Conservation (phyloP, 148 eudicot species). For the Dianthus caryophyllus region DNA sequence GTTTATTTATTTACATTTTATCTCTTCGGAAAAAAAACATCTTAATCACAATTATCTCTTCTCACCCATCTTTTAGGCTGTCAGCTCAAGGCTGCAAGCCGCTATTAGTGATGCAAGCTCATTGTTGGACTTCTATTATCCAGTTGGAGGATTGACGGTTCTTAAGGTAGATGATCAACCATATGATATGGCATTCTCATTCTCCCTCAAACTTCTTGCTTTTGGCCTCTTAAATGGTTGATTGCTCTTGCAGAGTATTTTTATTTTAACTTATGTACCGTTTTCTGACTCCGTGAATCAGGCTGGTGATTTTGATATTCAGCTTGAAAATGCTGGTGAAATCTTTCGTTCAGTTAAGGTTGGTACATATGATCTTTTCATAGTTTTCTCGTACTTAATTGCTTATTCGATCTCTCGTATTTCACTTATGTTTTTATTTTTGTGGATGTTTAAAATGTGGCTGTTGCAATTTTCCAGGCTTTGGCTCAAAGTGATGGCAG, state of each 20-base stretch:
- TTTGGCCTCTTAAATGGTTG: not conserved
- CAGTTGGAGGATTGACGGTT: conserved; percentile 61
- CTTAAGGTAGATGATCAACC: conserved; percentile 55
- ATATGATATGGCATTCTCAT: not conserved
- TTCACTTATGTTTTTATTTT: not conserved
- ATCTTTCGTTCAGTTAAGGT: conserved; percentile 82
- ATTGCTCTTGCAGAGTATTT: not conserved
- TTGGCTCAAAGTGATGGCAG: conserved; percentile 97
- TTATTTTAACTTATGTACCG: not conserved
- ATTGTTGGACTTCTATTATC: conserved; percentile 63
- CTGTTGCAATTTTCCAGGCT: conserved; percentile 40
- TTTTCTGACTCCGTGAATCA: conserved; percentile 32
- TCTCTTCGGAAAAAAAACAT: not conserved
- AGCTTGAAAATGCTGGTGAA: conserved; percentile 56
- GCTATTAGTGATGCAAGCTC: conserved; percentile 46
- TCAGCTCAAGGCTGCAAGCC: conserved; percentile 57
- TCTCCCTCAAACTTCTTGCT: not conserved
- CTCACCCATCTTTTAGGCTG: conserved; percentile 34
- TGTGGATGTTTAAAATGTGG: conserved; percentile 21
- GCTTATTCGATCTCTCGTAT: conserved; percentile 3
- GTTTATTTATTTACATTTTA: not conserved
- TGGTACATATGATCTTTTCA: conserved; percentile 13
- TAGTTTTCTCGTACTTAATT: not conserved
- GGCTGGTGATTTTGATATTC: conserved; percentile 54
- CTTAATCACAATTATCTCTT: not conserved